phyloP scores from a whole-genome alignment of 202 grass and related monocot genomes.

The Carex sylvatica region DNA sequence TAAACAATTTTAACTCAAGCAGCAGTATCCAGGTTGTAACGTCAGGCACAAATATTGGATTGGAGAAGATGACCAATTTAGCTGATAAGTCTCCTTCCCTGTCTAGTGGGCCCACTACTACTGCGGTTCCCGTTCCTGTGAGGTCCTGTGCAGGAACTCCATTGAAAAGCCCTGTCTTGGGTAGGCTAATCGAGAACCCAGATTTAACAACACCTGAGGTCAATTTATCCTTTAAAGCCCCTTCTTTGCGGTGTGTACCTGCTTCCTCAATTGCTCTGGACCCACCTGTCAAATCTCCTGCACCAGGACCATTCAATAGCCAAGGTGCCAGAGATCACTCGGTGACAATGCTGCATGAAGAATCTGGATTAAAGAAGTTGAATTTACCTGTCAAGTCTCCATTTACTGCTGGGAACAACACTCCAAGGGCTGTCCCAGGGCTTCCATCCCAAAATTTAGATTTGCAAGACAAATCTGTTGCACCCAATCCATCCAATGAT shows the following conservation, averaged over 20 bases:
- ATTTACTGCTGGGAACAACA: conserved; percentile 1
- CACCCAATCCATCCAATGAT: not conserved
- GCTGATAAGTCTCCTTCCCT: not conserved
- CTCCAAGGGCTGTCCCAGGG: not conserved
- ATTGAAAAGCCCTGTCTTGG: not conserved
- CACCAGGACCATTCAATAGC: conserved; percentile 5
- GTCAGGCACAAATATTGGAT: not conserved
- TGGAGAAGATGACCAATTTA: not conserved
- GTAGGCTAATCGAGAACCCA: not conserved
- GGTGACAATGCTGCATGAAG: not conserved
- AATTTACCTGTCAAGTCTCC: conserved; percentile 11
- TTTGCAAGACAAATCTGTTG: not conserved
- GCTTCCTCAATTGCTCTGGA: not conserved
- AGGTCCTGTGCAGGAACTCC: not conserved
- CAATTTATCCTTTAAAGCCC: not conserved
- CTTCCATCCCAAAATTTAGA: not conserved
- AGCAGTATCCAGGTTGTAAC: conserved; percentile 1
- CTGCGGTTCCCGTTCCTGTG: not conserved
- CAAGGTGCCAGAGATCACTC: conserved; percentile 1
- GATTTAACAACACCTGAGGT: not conserved
- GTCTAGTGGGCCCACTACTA: not conserved
- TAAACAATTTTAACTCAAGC: not conserved
- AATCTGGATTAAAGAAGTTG: conserved; percentile 14
- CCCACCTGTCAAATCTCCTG: conserved; percentile 16
- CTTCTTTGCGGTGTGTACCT: not conserved